Evolutionary conservation across 2,329 filamentous ascomycete genomes (phyloP).

Genomic region (Paracoccidioides brasiliensis): DNA sequence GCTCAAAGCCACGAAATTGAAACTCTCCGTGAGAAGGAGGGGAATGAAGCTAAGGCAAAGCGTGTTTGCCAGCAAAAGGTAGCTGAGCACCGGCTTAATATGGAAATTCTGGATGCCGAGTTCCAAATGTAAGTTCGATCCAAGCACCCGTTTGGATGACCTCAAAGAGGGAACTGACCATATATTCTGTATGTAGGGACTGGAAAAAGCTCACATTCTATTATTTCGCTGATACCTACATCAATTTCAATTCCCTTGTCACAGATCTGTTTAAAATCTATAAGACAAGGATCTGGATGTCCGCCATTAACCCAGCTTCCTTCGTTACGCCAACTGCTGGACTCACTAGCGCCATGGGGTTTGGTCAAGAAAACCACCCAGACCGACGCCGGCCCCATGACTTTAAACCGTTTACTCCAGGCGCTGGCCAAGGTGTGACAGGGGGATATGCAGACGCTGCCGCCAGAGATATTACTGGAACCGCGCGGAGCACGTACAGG

Average conservation of each 20-base stretch:
- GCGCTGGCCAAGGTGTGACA: slow-evolving; percentile 9
- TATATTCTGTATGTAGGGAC: slow-evolving; percentile 48
- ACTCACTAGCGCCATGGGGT: slow-evolving; percentile 54
- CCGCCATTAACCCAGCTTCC: slow-evolving; percentile 92
- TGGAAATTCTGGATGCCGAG: slow-evolving; percentile 97
- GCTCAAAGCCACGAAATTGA: slow-evolving; percentile 86
- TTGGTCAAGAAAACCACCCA: slow-evolving; percentile 24
- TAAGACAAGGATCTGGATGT: slow-evolving; percentile 99
- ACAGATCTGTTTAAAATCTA: slow-evolving; percentile 98
- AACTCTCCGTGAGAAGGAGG: slow-evolving; percentile 84
- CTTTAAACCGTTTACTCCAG: slow-evolving; percentile 15
- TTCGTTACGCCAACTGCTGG: slow-evolving; percentile 70
- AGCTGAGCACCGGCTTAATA: slow-evolving; percentile 81
- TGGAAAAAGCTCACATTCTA: slow-evolving; percentile 99
- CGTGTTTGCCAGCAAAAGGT: slow-evolving; percentile 94
- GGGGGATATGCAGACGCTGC: slow-evolving; percentile 10
- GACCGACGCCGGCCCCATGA: slow-evolving; percentile 33
- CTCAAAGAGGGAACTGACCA: slow-evolving; percentile 7
- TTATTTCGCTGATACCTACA: slow-evolving; percentile 95
- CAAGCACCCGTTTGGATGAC: slow-evolving; percentile 5
- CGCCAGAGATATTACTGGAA: slow-evolving; percentile 17
- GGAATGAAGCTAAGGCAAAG: slow-evolving; percentile 94
- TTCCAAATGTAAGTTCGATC: slow-evolving; percentile 77
- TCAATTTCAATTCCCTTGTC: slow-evolving; percentile 97
- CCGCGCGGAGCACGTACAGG: slow-evolving; percentile 22